These are phyloP conservation scores for Mycena metata DNA, from an alignment of 768 basidiomycete genomes.

Conservation along the genomic window DNA sequence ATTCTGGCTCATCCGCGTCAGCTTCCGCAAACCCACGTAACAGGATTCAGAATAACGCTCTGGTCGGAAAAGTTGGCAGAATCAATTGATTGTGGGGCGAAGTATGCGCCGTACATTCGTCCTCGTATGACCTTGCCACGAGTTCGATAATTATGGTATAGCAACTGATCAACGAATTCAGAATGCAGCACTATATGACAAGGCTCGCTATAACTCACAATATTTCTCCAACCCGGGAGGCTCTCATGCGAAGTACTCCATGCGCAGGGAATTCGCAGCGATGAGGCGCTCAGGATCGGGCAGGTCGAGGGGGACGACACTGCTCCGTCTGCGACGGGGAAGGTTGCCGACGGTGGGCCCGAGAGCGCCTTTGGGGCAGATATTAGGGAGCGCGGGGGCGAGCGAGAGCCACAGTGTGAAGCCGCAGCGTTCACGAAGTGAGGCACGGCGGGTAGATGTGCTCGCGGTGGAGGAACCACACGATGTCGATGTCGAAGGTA, in stretches of 20 bases:
- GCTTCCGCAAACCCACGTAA: too few relatives aligned
- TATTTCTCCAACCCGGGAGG: too few relatives aligned
- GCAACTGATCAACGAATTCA: too few relatives aligned
- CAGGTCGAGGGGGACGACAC: constrained; percentile 17
- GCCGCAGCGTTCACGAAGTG: constrained; percentile 5
- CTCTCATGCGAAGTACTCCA: constrained; percentile 6
- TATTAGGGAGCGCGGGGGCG: neutral
- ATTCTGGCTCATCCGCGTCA: too few relatives aligned
- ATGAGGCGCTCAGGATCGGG: neutral
- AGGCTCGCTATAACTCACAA: too few relatives aligned
- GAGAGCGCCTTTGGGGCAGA: neutral
- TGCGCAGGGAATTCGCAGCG: neutral
- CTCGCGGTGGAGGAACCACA: neutral
- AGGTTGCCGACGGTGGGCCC: neutral
- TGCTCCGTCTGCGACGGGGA: constrained; percentile 21
- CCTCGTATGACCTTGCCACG: too few relatives aligned
- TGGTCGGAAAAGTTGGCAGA: too few relatives aligned
- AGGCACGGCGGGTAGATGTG: neutral
- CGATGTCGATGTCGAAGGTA: neutral
- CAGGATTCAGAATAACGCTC: too few relatives aligned
- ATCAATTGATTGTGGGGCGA: too few relatives aligned
- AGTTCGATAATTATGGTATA: too few relatives aligned
- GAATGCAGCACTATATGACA: too few relatives aligned
- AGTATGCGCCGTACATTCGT: too few relatives aligned
- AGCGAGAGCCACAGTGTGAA: neutral